Evolutionary conservation across 129 eudicot species (phyloP).

Genomic region (carrot (Daucus carota)): DNA sequence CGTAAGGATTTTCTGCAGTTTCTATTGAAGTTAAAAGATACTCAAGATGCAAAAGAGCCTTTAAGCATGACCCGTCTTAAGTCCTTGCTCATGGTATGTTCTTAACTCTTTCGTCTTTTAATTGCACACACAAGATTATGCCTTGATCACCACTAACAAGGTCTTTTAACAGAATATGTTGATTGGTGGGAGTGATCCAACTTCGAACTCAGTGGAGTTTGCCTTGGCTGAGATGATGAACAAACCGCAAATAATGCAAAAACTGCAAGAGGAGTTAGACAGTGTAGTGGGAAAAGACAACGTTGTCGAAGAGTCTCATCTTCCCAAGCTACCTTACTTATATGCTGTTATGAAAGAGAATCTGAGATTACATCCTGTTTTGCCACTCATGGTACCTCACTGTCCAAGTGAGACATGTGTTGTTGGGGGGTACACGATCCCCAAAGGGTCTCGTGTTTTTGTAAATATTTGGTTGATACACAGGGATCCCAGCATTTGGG

Average conservation of each 20-base stretch:
- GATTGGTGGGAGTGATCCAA: constrained; percentile 57
- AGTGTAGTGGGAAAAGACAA: constrained; percentile 41
- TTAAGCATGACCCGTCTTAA: constrained; percentile 40
- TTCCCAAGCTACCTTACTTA: constrained; percentile 39
- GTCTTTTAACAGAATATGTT: constrained; percentile 80
- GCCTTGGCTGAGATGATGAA: constrained; percentile 57
- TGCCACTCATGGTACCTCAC: constrained; percentile 59
- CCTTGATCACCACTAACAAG: no score
- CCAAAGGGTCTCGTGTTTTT: constrained; percentile 47
- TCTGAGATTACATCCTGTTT: constrained; percentile 47
- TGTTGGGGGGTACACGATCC: constrained; percentile 47
- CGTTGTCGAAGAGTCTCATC: constrained; percentile 45
- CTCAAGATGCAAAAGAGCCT: constrained; percentile 29
- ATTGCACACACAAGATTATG: no score
- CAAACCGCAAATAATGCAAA: constrained; percentile 32
- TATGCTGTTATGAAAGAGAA: constrained; percentile 54
- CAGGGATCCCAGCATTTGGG: constrained; percentile 46
- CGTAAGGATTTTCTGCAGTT: constrained; percentile 49
- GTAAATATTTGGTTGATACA: constrained; percentile 48
- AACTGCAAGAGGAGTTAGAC: constrained; percentile 45
- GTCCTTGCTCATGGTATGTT: constrained; percentile 52
- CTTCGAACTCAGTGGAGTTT: constrained; percentile 44
- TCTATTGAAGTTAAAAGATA: constrained; percentile 39
- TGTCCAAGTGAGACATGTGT: constrained; percentile 43
- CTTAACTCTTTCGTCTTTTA: no score